These are phyloP conservation scores for Aurantiochytrium sp. DNA, from an alignment of 108 stramenopile genomes.

Conservation along the genomic window DNA sequence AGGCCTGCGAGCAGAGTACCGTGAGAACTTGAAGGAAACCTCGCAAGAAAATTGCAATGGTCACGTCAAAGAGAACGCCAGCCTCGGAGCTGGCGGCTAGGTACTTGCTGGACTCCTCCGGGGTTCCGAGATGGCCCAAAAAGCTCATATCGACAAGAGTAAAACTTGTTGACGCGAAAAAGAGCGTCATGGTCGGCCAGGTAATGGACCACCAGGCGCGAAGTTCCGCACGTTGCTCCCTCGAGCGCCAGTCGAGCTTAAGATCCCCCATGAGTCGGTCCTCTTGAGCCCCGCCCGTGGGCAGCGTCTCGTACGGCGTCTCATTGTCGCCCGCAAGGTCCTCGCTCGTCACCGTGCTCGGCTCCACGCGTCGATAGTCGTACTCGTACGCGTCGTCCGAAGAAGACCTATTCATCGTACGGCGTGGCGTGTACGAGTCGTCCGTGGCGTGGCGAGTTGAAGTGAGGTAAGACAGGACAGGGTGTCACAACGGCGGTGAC, in stretches of 20 bases:
- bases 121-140: background rate
- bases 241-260: background rate
- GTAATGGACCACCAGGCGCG: background rate
- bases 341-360: background rate
- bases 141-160: background rate
- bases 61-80: background rate
- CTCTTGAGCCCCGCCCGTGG: background rate
- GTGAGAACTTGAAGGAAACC: background rate
- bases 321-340: background rate
- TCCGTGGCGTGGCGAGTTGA: no score
- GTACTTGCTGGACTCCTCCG: background rate
- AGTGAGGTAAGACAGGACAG: no score
- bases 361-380: background rate
- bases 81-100: background rate
- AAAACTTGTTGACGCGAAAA: background rate
- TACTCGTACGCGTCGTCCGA: background rate
- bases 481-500: no score
- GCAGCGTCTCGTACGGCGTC: background rate
- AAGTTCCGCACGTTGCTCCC: background rate
- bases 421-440: background rate
- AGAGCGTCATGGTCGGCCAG: conserved; percentile 12
- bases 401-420: background rate
- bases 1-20: background rate
- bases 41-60: background rate
- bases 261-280: background rate